Conservation (phyloP, 202 grass and related monocot genomes). For the Carex arenaria region DNA sequence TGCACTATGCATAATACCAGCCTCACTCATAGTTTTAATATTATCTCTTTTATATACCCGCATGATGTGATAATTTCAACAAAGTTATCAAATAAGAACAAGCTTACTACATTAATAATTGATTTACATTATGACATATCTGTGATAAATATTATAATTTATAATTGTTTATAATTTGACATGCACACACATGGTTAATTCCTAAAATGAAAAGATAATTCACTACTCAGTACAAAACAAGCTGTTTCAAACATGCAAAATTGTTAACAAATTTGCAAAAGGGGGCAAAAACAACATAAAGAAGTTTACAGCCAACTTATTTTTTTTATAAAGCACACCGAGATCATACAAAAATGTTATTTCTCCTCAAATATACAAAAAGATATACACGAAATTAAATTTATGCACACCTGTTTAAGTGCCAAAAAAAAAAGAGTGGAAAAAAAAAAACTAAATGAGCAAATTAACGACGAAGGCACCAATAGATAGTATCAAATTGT, state of each 20-base stretch:
- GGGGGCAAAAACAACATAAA: neutral
- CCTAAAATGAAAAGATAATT: neutral
- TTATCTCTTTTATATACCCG: too few relatives aligned
- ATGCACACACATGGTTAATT: neutral
- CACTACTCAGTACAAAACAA: neutral
- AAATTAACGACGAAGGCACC: neutral
- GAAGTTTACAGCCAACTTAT: neutral
- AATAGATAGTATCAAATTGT: constrained; percentile 43
- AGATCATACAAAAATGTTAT: neutral
- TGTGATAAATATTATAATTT: too few relatives aligned
- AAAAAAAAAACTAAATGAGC: neutral
- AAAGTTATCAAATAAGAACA: too few relatives aligned
- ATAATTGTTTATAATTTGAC: too few relatives aligned
- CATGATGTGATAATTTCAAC: too few relatives aligned
- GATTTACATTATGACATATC: too few relatives aligned
- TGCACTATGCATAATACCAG: too few relatives aligned
- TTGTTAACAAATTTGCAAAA: neutral
- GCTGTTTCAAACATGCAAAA: neutral
- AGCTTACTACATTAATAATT: too few relatives aligned
- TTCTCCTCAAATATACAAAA: constrained; percentile 6
- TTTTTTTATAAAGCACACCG: neutral
- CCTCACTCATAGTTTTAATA: too few relatives aligned
- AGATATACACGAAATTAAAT: neutral
- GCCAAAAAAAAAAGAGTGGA: neutral
- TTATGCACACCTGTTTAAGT: too few relatives aligned